Conservation (phyloP, 768 basidiomycete genomes). For the Serendipita sp. region DNA sequence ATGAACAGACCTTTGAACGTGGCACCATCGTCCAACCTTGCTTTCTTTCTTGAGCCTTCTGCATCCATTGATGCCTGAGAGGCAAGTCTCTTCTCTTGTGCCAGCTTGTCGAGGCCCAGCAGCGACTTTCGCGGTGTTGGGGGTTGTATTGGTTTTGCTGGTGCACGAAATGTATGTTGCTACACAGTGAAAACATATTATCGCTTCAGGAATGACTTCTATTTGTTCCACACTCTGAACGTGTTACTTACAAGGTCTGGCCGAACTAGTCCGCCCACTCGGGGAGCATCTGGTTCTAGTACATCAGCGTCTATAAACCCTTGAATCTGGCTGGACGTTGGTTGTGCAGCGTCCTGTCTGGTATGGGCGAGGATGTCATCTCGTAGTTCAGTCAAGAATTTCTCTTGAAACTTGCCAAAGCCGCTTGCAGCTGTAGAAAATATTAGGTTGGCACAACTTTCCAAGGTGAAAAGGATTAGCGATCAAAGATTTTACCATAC, state of each 20-base stretch:
- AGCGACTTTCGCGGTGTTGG: constrained; percentile 65
- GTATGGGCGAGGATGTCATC: constrained; percentile 60
- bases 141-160: constrained; percentile 55
- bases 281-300: constrained; percentile 60
- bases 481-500: constrained; percentile 24
- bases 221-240: constrained; percentile 5
- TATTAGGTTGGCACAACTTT: not conserved
- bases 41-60: constrained; percentile 49
- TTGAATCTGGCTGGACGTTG: constrained; percentile 35
- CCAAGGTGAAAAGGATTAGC: constrained; percentile 6
- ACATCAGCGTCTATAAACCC: constrained; percentile 75
- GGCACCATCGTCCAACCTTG: constrained; percentile 44
- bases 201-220: constrained; percentile 5
- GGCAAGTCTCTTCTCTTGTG: constrained; percentile 70
- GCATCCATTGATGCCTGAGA: constrained; percentile 28
- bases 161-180: constrained; percentile 71
- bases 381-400: constrained; percentile 64
- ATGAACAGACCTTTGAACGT: constrained; percentile 66
- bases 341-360: constrained; percentile 43
- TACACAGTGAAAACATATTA: constrained; percentile 19
- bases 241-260: constrained; percentile 37
- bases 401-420: constrained; percentile 77
- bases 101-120: constrained; percentile 77
- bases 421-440: constrained; percentile 42
- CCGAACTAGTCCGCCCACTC: constrained; percentile 65